phyloP scores from a whole-genome alignment of 441 rosid species.

The Pelargonium citronellum region DNA sequence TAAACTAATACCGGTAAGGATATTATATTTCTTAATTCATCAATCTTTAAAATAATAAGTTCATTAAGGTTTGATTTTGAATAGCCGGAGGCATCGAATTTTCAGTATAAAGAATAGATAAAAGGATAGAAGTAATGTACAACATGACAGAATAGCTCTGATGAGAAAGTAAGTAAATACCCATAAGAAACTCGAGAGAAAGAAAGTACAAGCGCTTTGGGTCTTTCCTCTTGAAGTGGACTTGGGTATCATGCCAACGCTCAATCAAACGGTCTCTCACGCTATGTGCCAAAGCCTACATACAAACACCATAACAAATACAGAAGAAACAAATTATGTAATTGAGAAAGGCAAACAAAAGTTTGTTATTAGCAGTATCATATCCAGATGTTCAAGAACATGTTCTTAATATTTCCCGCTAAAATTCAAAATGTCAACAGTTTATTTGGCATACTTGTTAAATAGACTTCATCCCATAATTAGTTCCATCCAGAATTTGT shows the following conservation, averaged over 20 bases:
- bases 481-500: too few relatives aligned
- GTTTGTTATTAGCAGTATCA: neutral
- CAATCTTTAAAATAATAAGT: too few relatives aligned
- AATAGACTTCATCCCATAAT: too few relatives aligned
- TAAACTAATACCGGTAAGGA: too few relatives aligned
- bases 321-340: conserved; percentile 5
- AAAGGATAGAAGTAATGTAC: too few relatives aligned
- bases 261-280: conserved; percentile 50
- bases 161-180: conserved; percentile 19
- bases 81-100: too few relatives aligned
- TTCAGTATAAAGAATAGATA: too few relatives aligned
- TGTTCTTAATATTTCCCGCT: conserved; percentile 31
- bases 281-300: conserved; percentile 43
- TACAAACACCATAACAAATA: conserved; percentile 4
- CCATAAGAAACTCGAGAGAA: conserved; percentile 55
- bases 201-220: conserved; percentile 50
- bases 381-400: neutral
- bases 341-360: neutral
- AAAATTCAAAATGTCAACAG: conserved; percentile 12
- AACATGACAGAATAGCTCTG: too few relatives aligned
- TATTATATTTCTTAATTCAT: too few relatives aligned
- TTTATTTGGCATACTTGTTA: too few relatives aligned
- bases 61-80: too few relatives aligned
- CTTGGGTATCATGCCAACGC: conserved; percentile 49
- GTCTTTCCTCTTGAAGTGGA: conserved; percentile 38